Conservation (phyloP, 1,284 basidiomycete species). For the Sanghuangporus sanghuang region DNA sequence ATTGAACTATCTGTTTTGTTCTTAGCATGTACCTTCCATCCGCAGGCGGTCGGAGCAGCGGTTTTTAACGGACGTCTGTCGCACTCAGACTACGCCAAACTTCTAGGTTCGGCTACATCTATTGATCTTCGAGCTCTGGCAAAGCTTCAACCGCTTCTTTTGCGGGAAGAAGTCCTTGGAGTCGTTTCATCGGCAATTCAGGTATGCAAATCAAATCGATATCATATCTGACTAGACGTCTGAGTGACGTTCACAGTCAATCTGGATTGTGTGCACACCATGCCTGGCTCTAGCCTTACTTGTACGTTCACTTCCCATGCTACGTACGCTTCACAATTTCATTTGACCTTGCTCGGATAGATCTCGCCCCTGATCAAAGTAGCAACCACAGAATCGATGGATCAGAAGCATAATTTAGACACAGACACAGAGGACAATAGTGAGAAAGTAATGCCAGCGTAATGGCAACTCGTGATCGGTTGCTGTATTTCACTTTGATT, state of each 20-base stretch:
- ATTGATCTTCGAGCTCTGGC: slow-evolving; percentile 50
- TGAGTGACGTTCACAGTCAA: slow-evolving; percentile 34
- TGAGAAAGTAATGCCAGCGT: slow-evolving; percentile 3
- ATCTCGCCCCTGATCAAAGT: slow-evolving; percentile 16
- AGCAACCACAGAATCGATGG: slow-evolving; percentile 5
- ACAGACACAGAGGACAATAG: neutral
- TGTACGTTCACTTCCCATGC: slow-evolving; percentile 30
- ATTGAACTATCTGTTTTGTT: neutral
- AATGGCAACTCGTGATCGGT: neutral
- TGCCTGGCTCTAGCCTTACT: slow-evolving; percentile 49
- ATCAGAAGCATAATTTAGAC: neutral
- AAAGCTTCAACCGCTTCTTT: slow-evolving; percentile 36
- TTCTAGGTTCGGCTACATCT: slow-evolving; percentile 35
- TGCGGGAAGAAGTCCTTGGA: slow-evolving; percentile 35
- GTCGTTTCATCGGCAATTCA: slow-evolving; percentile 50
- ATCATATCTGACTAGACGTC: neutral
- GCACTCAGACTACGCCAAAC: slow-evolving; percentile 41
- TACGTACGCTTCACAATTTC: neutral
- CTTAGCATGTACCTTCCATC: neutral
- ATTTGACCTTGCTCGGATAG: slow-evolving; percentile 6
- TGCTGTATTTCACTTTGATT: neutral
- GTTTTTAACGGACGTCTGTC: slow-evolving; percentile 56
- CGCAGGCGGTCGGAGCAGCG: slow-evolving; percentile 68
- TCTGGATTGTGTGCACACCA: slow-evolving; percentile 60
- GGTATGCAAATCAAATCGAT: slow-evolving; percentile 29